These are phyloP conservation scores for Claviceps sp. DNA, from an alignment of 2,329 filamentous ascomycete species.

Conservation along the genomic window DNA sequence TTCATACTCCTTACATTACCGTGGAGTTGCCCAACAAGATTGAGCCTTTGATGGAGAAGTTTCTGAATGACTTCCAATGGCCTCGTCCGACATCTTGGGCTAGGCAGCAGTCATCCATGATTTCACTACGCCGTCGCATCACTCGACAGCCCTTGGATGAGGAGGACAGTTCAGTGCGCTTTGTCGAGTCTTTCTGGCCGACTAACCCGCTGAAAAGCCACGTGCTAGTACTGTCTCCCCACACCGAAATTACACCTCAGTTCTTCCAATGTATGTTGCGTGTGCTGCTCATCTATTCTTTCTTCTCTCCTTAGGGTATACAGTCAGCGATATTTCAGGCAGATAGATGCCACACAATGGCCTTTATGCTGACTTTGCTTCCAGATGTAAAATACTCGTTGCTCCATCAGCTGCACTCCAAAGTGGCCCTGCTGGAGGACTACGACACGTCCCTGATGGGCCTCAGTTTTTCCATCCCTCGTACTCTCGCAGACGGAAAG, in stretches of 20 bases:
- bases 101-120: slow-evolving; percentile 32
- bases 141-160: slow-evolving; percentile 43
- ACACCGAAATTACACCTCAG: slow-evolving; percentile 63
- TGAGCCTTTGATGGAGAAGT: slow-evolving; percentile 50
- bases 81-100: slow-evolving; percentile 33
- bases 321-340: too few relatives aligned
- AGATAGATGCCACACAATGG: too few relatives aligned
- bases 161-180: slow-evolving; percentile 59
- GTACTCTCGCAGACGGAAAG: slow-evolving; percentile 46
- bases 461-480: slow-evolving; percentile 66
- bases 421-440: slow-evolving; percentile 25
- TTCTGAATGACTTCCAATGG: slow-evolving; percentile 54
- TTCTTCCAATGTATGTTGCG: slow-evolving; percentile 60
- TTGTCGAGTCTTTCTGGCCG: slow-evolving; percentile 84
- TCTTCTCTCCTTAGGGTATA: neutral
- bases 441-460: slow-evolving; percentile 52
- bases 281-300: neutral
- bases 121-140: slow-evolving; percentile 67
- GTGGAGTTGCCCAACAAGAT: slow-evolving; percentile 67
- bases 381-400: slow-evolving; percentile 61
- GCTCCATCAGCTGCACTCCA: slow-evolving; percentile 65
- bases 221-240: slow-evolving; percentile 71
- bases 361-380: neutral
- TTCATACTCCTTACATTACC: slow-evolving; percentile 59
- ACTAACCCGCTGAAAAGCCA: slow-evolving; percentile 49